A percentile compares a stretch with the other conserved stretches of the same genome.
Evolutionary conservation across 2,329 filamentous ascomycete genomes (phyloP).

Genomic region (Decorospora gaudefroyi): DNA sequence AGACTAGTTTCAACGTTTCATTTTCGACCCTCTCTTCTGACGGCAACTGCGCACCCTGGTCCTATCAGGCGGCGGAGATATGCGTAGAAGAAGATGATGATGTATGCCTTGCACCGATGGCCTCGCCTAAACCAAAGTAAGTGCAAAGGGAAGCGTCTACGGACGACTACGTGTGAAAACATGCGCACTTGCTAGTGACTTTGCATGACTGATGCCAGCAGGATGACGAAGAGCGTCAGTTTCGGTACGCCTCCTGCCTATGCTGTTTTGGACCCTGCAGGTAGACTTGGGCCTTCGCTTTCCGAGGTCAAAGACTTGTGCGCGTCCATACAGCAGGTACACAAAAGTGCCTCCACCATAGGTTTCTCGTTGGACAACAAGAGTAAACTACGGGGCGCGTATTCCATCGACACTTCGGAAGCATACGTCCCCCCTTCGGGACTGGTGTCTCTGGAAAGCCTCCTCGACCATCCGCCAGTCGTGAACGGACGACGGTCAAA

Average conservation of each 20-base stretch:
- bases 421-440: constrained; percentile 20
- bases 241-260: constrained; percentile 44
- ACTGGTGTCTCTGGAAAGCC: constrained; percentile 39
- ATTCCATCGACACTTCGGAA: constrained; percentile 26
- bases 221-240: constrained; percentile 42
- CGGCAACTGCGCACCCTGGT: constrained; percentile 27
- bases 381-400: constrained; percentile 38
- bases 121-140: constrained; percentile 31
- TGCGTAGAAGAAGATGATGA: constrained; percentile 38
- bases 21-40: constrained; percentile 32
- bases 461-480: constrained; percentile 34
- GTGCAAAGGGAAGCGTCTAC: no score
- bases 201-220: constrained; percentile 15
- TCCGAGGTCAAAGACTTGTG: constrained; percentile 46
- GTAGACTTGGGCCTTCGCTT: constrained; percentile 13
- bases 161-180: not conserved
- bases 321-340: constrained; percentile 39
- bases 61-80: constrained; percentile 43
- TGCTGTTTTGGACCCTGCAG: constrained; percentile 30
- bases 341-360: constrained; percentile 34
- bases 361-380: constrained; percentile 43
- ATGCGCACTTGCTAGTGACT: not conserved
- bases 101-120: constrained; percentile 7
- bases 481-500: constrained; percentile 35
- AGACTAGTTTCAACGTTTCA: constrained; percentile 42